Evolutionary conservation across 2,329 filamentous ascomycete species (phyloP), one percentile per base, ranked within the genome.

Genomic region (Pleoardoris graminearum): DNA sequence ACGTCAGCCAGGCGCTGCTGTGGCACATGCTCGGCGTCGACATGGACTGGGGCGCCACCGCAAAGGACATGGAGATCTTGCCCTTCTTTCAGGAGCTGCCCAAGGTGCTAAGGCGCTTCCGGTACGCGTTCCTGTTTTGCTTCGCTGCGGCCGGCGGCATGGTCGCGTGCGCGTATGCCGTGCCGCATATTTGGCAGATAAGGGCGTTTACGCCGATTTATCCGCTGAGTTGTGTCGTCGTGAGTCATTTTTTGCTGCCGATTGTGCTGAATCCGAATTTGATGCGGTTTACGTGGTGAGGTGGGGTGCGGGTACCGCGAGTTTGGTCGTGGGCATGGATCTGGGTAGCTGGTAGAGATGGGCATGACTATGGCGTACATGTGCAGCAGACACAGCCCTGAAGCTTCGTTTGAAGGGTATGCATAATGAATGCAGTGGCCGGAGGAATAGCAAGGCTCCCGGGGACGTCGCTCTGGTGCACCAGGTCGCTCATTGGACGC

Each of bases 1-100:
- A 95, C 75, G 83, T 96, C 43, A 89, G 85, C 25, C 87, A 92
- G 70, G 90, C 90, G 1, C 78, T 96, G 29, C 75, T 94, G 39
- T 82, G 85, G 4, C 91, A 95, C 77, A 90, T 94, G 83, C 89
- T 94, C 70, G 85, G 89, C 75, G 85, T 93, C 68, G 82, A 94
- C 74, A 93, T 94, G 87, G 84, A 83, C 3, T 94, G 90, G 90
- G 90, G 90, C 45, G 85, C 90, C 1, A 95, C 91, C 0, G 83
- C 86, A 35, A 95, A 95, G 76, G 91, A 96, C 76, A 84, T 84
- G 44, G 87, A 91, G 64, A 86, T 88, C 66, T 87, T 88, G 22
- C 89, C 90, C 73, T 95, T 95, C 75, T 93, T 92, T 75, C 88
- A 90, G 54, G 90, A 94, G 69, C 83, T 92, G 16, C 87, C 88